phyloP scores from a whole-genome alignment of 2,329 filamentous ascomycete species.

The Botryosphaeria dothidea region DNA sequence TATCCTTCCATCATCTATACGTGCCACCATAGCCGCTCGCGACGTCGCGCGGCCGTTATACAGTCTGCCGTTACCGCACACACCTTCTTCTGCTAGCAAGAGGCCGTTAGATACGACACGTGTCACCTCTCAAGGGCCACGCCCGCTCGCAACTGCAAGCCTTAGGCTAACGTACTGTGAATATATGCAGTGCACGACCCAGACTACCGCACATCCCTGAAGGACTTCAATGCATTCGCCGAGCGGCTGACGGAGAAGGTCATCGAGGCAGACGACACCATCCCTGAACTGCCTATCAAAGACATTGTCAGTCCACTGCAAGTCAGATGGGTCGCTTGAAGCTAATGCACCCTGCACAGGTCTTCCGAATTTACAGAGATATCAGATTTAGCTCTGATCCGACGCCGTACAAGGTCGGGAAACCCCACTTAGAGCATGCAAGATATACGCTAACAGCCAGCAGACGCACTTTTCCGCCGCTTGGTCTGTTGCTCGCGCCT shows the following conservation, averaged over 20 bases:
- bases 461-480: conserved; percentile 81
- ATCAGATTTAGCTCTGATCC: conserved; percentile 81
- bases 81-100: neutral
- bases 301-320: conserved; percentile 60
- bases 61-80: neutral
- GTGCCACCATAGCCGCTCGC: neutral
- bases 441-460: conserved; percentile 24
- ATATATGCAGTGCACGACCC: conserved; percentile 67
- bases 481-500: conserved; percentile 54
- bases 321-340: conserved; percentile 9
- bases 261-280: conserved; percentile 71
- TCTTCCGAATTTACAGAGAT: conserved; percentile 86
- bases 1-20: conserved; percentile 4
- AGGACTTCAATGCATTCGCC: conserved; percentile 80
- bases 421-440: conserved; percentile 15
- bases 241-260: conserved; percentile 71
- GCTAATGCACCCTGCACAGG: conserved; percentile 37
- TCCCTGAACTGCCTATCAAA: conserved; percentile 83
- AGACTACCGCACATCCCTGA: conserved; percentile 75
- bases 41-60: conserved; percentile 3
- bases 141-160: neutral
- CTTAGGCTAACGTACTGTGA: conserved; percentile 17
- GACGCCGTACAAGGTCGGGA: conserved; percentile 79
- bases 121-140: conserved; percentile 1
- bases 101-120: conserved; percentile 13